These are phyloP conservation scores for Skeletonema potamos DNA, from an alignment of 108 stramenopile species.

Conservation along the genomic window DNA sequence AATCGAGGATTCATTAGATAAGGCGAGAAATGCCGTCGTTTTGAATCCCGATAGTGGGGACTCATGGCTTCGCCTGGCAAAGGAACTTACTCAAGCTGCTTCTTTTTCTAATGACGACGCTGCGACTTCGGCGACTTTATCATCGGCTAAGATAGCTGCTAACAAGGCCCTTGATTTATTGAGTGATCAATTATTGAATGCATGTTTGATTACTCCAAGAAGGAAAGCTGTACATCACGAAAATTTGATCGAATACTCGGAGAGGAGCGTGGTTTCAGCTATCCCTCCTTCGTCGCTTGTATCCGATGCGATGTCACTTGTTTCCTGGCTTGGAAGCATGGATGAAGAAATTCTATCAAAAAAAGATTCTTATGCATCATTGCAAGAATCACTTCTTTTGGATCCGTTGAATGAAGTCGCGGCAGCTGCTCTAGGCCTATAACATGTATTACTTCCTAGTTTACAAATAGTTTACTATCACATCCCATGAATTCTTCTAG, in stretches of 20 bases:
- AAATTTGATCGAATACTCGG: conserved; percentile 28
- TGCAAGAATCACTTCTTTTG: conserved; percentile 18
- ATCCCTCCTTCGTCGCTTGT: conserved; percentile 24
- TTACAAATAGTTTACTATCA: neutral
- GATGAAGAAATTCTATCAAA: conserved; percentile 4
- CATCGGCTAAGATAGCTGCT: conserved; percentile 29
- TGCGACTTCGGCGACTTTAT: neutral
- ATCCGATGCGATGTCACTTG: conserved; percentile 30
- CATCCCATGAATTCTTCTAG: neutral
- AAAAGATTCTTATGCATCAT: neutral
- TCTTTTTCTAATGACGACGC: neutral
- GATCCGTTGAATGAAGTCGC: conserved; percentile 26
- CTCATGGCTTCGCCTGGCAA: conserved; percentile 35
- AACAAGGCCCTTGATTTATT: conserved; percentile 18
- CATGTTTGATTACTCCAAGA: conserved; percentile 20
- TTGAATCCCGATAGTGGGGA: conserved; percentile 47
- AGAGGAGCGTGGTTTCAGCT: conserved; percentile 27
- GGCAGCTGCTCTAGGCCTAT: neutral
- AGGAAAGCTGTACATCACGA: conserved; percentile 3
- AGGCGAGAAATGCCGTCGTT: conserved; percentile 15
- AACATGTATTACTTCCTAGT: neutral
- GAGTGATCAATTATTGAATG: conserved; percentile 26
- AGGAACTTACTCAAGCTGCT: conserved; percentile 12
- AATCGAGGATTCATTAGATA: neutral
- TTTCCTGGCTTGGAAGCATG: conserved; percentile 22